Evolutionary conservation across 495 filamentous ascomycete species (phyloP), one percentile per base, ranked within the genome.

Genomic region (Xylaria flabelliformis): DNA sequence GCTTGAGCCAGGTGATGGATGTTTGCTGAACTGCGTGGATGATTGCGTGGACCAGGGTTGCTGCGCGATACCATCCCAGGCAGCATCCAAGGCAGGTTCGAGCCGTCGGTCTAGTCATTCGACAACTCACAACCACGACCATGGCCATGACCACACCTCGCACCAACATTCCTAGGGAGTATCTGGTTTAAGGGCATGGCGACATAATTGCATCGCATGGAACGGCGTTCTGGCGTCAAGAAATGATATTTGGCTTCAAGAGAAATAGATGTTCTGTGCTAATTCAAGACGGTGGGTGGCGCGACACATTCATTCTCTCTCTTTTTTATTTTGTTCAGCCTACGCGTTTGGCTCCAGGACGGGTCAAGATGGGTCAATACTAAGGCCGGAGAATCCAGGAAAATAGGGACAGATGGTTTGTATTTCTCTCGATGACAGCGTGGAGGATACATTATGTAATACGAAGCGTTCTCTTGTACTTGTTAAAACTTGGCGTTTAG

Each of bases 21-120:
- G 95, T 76, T 83, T 98, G 62, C 78, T 98, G 13, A 93, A 95
- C 64, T 98, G 95, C 65, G 92, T 93, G 8, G 93, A 97, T 71
- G 88, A 93, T 68, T 98, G 95, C 75, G 87, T 85, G 19, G 87
- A 84, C 0, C 88, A 87, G 66, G 90, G 93, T 65, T 99, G 95
- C 81, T 98, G 94, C 66, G 71, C 74, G 2, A 55, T 72, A 6
- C 69, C 72, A 8, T 59, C 74, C 41, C 51, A 78, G 53, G 6
- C 73, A 67, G 66, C 74, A 59, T 73, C 81, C 67, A 70, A 77
- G 67, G 74, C 78, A 0, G 74, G 72, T 41, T 77, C 78, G 15
- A 76, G 65, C 39, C 76, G 74, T 8, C 61, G 75, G 21, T 73
- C 68, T 42, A 80, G 73, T 55, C 76, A 80, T 50, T 76, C 76